Conservation (phyloP, 2,329 filamentous ascomycete genomes). For the Pseudopyrenochaeta lycopersici region DNA sequence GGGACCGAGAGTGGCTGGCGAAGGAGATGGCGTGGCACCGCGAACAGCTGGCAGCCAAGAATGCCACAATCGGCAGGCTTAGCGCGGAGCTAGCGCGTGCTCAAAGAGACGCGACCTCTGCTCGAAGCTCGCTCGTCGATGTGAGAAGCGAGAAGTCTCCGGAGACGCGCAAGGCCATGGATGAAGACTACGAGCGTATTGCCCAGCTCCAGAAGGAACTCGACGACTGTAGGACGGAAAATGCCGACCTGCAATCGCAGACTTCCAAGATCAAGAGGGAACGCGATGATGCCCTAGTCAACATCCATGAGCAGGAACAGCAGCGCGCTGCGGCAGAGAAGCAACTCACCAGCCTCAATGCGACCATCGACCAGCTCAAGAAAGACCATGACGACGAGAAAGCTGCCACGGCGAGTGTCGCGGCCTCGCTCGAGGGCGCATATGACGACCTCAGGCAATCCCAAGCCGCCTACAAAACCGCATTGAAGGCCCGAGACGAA, state of each 20-base stretch:
- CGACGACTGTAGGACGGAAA: background rate
- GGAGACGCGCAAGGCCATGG: background rate
- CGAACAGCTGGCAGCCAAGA: background rate
- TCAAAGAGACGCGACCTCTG: background rate
- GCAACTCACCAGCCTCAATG: background rate
- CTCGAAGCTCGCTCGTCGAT: background rate
- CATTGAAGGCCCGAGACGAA: conserved; percentile 11
- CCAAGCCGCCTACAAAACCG: background rate
- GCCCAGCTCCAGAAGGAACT: background rate
- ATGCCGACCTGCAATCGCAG: background rate
- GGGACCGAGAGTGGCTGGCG: background rate
- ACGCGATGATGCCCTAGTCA: background rate
- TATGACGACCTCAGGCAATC: conserved; percentile 11
- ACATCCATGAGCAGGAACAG: background rate
- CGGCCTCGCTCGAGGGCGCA: conserved; percentile 7
- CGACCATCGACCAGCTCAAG: background rate
- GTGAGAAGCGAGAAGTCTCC: background rate
- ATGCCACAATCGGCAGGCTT: background rate
- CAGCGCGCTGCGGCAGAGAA: background rate
- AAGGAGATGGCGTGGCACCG: background rate
- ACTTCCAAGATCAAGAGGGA: conserved; percentile 1
- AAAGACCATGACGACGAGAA: conserved; percentile 6
- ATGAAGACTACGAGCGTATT: conserved; percentile 5
- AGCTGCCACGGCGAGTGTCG: background rate
- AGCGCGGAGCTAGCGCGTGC: background rate